Evolutionary conservation across 192 early-diverging fungal genomes (phyloP).

Genomic region (Hyaloraphidium curvatum): DNA sequence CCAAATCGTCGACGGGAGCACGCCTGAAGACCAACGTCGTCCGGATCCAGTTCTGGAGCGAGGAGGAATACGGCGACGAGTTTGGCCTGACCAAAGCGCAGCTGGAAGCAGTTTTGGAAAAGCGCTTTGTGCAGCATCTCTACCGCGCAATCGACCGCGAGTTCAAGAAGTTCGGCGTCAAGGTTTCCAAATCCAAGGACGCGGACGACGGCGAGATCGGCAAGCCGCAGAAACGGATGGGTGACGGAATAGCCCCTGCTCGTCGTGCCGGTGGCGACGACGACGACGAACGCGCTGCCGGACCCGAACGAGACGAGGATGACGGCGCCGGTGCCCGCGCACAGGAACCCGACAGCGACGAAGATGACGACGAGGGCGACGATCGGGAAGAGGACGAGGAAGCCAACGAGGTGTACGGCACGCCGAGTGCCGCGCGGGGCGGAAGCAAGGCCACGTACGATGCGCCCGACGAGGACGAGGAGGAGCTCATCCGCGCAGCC

Average conservation of each 20-base stretch:
- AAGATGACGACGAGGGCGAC: constrained; percentile 25
- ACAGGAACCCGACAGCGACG: constrained; percentile 11
- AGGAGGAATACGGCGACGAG: constrained; percentile 53
- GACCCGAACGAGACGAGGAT: constrained; percentile 4
- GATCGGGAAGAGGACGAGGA: constrained; percentile 16
- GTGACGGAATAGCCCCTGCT: constrained; percentile 10
- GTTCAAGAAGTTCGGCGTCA: constrained; percentile 30
- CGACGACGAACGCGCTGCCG: constrained; percentile 8
- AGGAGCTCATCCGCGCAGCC: constrained; percentile 12
- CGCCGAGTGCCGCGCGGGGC: constrained; percentile 6
- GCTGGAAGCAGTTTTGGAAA: constrained; percentile 55
- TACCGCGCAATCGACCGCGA: constrained; percentile 58
- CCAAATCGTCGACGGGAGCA: no score
- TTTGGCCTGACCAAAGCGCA: constrained; percentile 45
- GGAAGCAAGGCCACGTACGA: constrained; percentile 13
- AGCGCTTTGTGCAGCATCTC: constrained; percentile 48
- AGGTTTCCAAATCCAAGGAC: constrained; percentile 12
- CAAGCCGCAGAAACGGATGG: constrained; percentile 14
- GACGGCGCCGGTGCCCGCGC: constrained; percentile 15
- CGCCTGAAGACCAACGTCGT: constrained; percentile 64
- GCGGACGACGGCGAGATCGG: constrained; percentile 73
- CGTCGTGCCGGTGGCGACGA: constrained; percentile 5
- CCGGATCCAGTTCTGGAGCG: constrained; percentile 66
- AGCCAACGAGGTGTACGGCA: constrained; percentile 4
- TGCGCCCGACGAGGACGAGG: constrained; percentile 16